phyloP scores from a whole-genome alignment of 805 yeast genomes.

The Saccharomycopsis selenospora region DNA sequence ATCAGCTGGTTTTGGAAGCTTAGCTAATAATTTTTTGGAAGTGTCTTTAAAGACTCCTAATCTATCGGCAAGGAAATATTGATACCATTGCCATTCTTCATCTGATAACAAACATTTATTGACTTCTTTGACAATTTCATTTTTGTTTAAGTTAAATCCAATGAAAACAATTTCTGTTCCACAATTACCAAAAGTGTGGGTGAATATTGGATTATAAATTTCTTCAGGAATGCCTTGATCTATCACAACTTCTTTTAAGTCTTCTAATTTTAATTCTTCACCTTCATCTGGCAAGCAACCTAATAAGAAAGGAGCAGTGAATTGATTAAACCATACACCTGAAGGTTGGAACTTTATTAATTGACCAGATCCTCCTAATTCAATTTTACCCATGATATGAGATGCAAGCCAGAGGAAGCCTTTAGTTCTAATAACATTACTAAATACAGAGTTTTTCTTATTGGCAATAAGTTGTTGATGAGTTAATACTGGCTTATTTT shows the following conservation, averaged over 20 bases:
- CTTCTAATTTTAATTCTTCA: slow-evolving; percentile 6
- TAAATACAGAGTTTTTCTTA: slow-evolving; percentile 33
- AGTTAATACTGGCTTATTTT: slow-evolving; percentile 13
- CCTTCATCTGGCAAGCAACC: slow-evolving; percentile 1
- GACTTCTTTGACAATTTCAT: slow-evolving; percentile 27
- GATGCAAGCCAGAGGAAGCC: slow-evolving; percentile 42
- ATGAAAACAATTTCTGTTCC: slow-evolving; percentile 41
- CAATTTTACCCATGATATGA: slow-evolving; percentile 23
- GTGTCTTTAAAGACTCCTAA: slow-evolving; percentile 6
- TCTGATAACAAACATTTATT: slow-evolving; percentile 36
- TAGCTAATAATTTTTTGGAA: background rate
- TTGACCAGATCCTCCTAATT: slow-evolving; percentile 20
- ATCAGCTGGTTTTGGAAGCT: slow-evolving; percentile 10
- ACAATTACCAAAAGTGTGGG: slow-evolving; percentile 37
- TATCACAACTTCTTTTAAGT: slow-evolving; percentile 28
- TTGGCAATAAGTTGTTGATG: slow-evolving; percentile 29
- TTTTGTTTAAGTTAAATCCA: slow-evolving; percentile 32
- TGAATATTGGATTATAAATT: slow-evolving; percentile 31
- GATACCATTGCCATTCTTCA: slow-evolving; percentile 27
- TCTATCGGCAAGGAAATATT: slow-evolving; percentile 9
- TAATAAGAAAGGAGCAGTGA: slow-evolving; percentile 11
- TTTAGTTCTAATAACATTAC: slow-evolving; percentile 34
- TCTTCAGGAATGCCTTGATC: slow-evolving; percentile 28
- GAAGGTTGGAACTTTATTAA: slow-evolving; percentile 16
- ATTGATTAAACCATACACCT: slow-evolving; percentile 15